Conservation (phyloP, 1,284 basidiomycete species). For the Trametes hirsuta region DNA sequence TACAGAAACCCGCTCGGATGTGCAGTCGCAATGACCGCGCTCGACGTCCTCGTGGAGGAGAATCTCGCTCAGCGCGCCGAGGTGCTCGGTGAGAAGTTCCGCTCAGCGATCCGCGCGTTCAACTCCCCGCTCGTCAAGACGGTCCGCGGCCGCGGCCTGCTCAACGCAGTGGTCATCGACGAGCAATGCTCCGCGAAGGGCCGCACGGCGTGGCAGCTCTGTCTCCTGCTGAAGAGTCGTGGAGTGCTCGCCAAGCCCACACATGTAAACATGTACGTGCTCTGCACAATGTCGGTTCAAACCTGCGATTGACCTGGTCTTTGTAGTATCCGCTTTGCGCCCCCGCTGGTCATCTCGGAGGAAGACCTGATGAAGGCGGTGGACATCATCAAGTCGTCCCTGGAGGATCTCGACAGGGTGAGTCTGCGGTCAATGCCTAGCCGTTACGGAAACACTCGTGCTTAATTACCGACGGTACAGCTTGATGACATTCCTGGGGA, state of each 20-base stretch:
- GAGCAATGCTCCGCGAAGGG: slow-evolving; percentile 77
- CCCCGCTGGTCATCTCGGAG: slow-evolving; percentile 91
- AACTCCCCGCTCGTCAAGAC: slow-evolving; percentile 71
- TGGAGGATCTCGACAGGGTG: slow-evolving; percentile 84
- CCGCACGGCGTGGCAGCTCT: slow-evolving; percentile 94
- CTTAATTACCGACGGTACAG: slow-evolving; percentile 37
- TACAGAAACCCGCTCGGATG: slow-evolving; percentile 91
- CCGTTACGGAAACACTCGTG: slow-evolving; percentile 2
- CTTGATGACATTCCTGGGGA: slow-evolving; percentile 76
- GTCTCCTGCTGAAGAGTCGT: slow-evolving; percentile 88
- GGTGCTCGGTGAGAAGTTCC: slow-evolving; percentile 82
- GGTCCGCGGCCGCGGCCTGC: slow-evolving; percentile 85
- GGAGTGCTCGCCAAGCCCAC: slow-evolving; percentile 96
- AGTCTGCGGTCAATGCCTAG: slow-evolving; percentile 29
- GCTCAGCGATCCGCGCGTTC: slow-evolving; percentile 64
- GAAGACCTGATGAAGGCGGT: slow-evolving; percentile 81
- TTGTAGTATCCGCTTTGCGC: slow-evolving; percentile 89
- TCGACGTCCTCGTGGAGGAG: slow-evolving; percentile 89
- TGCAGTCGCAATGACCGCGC: slow-evolving; percentile 91
- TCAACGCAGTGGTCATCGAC: slow-evolving; percentile 96
- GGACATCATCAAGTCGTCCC: slow-evolving; percentile 74
- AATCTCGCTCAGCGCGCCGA: slow-evolving; percentile 81
- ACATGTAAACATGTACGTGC: slow-evolving; percentile 82
- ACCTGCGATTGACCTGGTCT: slow-evolving; percentile 1
- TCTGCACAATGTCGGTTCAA: background rate